A percentile compares a stretch with the other conserved stretches of the same genome.
These are phyloP conservation scores for Blumeriella jaapii DNA, from an alignment of 2,329 filamentous ascomycete species.

Conservation along the genomic window DNA sequence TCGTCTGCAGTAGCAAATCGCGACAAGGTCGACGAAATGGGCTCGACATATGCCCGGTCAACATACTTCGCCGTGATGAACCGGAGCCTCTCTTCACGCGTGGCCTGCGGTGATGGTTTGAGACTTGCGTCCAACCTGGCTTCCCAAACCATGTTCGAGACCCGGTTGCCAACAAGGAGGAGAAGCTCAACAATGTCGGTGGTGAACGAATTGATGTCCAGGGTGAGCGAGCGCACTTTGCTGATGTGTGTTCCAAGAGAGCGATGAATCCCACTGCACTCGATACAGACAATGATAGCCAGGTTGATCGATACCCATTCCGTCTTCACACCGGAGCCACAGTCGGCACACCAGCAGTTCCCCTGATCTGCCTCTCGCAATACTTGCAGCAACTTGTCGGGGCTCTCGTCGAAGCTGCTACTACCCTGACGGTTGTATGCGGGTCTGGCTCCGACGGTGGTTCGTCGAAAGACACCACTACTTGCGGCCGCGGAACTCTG, in stretches of 20 bases:
- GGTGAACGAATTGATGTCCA: constrained; percentile 94
- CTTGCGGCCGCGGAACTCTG: constrained; percentile 31
- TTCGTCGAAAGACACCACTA: constrained; percentile 62
- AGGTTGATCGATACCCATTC: constrained; percentile 99
- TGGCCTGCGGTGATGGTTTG: constrained; percentile 69
- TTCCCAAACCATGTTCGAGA: constrained; percentile 97
- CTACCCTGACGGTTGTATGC: constrained; percentile 56
- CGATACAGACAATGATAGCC: constrained; percentile 91
- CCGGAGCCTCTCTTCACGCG: constrained; percentile 77
- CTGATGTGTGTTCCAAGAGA: constrained; percentile 96
- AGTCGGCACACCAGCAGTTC: constrained; percentile 91
- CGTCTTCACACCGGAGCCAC: constrained; percentile 80
- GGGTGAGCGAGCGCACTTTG: constrained; percentile 87
- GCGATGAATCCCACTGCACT: constrained; percentile 94
- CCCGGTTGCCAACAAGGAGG: constrained; percentile 80
- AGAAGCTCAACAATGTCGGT: constrained; percentile 93
- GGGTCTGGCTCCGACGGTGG: constrained; percentile 82
- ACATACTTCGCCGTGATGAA: constrained; percentile 96
- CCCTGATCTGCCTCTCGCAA: constrained; percentile 85
- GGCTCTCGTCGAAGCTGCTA: constrained; percentile 67
- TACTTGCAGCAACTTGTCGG: constrained; percentile 74
- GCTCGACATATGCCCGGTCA: constrained; percentile 69
- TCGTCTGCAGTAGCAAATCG: constrained; percentile 74
- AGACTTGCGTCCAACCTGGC: constrained; percentile 58
- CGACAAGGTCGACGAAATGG: constrained; percentile 63